These are phyloP conservation scores for Aotearoamyces nothofagi DNA, from an alignment of 2,329 filamentous ascomycete species.

Conservation along the genomic window DNA sequence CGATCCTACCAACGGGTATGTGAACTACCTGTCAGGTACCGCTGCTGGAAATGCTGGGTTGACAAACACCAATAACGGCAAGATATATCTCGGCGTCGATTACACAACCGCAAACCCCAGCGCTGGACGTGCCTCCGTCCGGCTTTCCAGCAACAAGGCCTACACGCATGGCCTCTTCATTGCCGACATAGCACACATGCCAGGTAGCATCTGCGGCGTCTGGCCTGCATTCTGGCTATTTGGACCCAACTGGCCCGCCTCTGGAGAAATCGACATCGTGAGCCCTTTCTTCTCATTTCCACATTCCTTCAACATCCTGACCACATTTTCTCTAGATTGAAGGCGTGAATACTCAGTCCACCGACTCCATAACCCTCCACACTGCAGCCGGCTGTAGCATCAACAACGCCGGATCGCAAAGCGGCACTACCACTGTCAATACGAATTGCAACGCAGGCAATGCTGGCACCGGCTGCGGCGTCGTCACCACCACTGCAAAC, in stretches of 20 bases:
- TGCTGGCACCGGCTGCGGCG: conserved; percentile 41
- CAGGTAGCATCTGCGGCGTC: conserved; percentile 36
- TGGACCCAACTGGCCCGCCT: conserved; percentile 50
- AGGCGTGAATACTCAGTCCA: conserved; percentile 48
- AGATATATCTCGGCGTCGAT: conserved; percentile 58
- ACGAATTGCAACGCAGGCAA: conserved; percentile 40
- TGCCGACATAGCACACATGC: conserved; percentile 43
- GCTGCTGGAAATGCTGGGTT: conserved; percentile 38
- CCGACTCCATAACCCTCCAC: conserved; percentile 53
- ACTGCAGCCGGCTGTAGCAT: conserved; percentile 46
- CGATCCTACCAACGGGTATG: conserved; percentile 65
- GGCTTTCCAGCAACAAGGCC: conserved; percentile 38
- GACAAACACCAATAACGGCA: conserved; percentile 22
- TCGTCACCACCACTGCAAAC: conserved; percentile 31
- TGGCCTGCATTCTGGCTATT: conserved; percentile 44
- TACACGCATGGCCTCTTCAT: conserved; percentile 43
- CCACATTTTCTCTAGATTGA: no score
- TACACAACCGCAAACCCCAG: conserved; percentile 32
- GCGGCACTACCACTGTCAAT: conserved; percentile 28
- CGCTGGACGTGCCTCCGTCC: conserved; percentile 53
- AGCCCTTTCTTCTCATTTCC: no score
- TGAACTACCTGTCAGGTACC: conserved; percentile 47
- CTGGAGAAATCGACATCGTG: conserved; percentile 68
- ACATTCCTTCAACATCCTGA: no score
- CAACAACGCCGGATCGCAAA: conserved; percentile 28